Conservation (phyloP, 176 grass and related monocot species). For the Tuctoria greenei region DNA sequence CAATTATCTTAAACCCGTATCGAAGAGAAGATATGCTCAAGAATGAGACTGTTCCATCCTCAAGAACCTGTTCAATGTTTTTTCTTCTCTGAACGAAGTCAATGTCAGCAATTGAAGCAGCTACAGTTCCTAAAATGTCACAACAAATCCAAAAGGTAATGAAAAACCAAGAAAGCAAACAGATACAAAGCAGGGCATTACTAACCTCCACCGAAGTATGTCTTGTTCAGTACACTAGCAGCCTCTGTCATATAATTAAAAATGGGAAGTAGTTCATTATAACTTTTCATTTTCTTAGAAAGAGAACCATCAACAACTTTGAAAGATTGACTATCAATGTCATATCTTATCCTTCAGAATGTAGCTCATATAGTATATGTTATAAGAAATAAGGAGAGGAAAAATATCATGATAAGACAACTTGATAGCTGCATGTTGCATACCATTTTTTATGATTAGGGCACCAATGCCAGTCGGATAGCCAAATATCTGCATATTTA, state of each 20-base stretch:
- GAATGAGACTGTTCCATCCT: slow-evolving; percentile 92
- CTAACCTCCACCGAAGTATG: slow-evolving; percentile 93
- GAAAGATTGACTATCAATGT: neutral
- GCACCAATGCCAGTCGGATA: slow-evolving; percentile 97
- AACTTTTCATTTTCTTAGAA: neutral
- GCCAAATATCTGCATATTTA: slow-evolving; percentile 84
- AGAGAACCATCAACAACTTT: neutral
- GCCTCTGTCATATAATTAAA: slow-evolving; percentile 61
- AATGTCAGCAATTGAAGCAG: slow-evolving; percentile 85
- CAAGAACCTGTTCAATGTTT: slow-evolving; percentile 66
- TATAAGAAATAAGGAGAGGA: slow-evolving; percentile 10
- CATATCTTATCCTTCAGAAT: slow-evolving; percentile 14
- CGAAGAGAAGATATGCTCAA: slow-evolving; percentile 86
- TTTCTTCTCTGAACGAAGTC: slow-evolving; percentile 91
- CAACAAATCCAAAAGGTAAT: slow-evolving; percentile 28
- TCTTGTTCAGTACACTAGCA: slow-evolving; percentile 73
- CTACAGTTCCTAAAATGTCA: slow-evolving; percentile 70
- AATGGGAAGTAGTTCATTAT: slow-evolving; percentile 35
- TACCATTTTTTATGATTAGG: slow-evolving; percentile 87
- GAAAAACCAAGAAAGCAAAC: neutral
- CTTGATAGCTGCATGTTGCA: slow-evolving; percentile 17
- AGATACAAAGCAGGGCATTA: slow-evolving; percentile 24
- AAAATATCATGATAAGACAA: slow-evolving; percentile 18
- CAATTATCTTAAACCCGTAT: slow-evolving; percentile 79
- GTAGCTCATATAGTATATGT: slow-evolving; percentile 8